Evolutionary conservation across 2,329 filamentous ascomycete genomes (phyloP).

Genomic region (Coniochaeta ligniaria): DNA sequence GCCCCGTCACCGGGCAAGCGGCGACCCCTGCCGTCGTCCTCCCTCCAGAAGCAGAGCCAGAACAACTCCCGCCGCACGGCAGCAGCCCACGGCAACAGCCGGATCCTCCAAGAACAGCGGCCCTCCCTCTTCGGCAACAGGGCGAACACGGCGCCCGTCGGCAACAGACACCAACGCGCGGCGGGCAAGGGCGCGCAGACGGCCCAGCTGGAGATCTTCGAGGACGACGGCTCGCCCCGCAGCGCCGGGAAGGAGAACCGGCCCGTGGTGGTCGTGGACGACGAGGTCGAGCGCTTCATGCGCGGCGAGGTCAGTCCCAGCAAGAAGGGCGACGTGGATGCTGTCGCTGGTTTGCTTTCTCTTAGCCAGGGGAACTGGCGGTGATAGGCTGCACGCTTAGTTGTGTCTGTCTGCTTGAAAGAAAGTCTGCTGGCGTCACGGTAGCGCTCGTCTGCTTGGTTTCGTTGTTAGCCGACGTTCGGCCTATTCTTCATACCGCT

Average conservation of each 20-base stretch:
- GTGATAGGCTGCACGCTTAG: constrained; percentile 26
- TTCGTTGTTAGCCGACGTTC: background rate
- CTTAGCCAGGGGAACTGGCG: constrained; percentile 91
- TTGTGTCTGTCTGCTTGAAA: background rate
- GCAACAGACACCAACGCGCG: constrained; percentile 17
- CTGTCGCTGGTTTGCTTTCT: constrained; percentile 80
- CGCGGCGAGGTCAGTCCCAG: constrained; percentile 56
- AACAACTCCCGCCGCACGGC: constrained; percentile 9
- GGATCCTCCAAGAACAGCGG: constrained; percentile 30
- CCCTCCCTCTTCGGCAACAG: constrained; percentile 21
- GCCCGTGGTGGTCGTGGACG: constrained; percentile 27
- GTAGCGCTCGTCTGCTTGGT: background rate
- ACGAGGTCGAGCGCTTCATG: constrained; percentile 72
- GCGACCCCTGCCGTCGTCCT: background rate
- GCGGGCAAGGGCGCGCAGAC: constrained; percentile 17
- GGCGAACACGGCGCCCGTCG: constrained; percentile 33
- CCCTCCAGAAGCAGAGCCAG: background rate
- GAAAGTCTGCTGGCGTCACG: background rate
- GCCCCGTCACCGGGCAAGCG: background rate
- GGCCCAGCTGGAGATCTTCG: constrained; percentile 39
- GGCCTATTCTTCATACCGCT: background rate
- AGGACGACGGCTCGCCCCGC: constrained; percentile 34
- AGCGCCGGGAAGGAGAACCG: constrained; percentile 15
- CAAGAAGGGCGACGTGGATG: constrained; percentile 78
- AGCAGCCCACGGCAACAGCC: constrained; percentile 23